Percentiles rank a stretch among this genome's conserved stretches.
phyloP scores from a whole-genome alignment of 2,329 filamentous ascomycete species.

The Fusarium mangiferae region DNA sequence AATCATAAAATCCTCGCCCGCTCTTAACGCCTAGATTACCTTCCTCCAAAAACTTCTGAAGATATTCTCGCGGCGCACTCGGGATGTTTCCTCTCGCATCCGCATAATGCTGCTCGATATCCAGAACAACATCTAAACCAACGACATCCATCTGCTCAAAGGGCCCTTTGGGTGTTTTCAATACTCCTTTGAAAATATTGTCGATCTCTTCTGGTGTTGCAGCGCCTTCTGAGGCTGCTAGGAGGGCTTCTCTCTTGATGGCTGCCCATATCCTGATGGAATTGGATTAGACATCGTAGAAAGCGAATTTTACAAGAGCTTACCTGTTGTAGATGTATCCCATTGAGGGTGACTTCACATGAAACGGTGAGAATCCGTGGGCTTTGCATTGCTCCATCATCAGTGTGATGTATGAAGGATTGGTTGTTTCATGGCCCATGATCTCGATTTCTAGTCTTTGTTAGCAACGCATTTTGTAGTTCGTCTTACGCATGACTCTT shows the following conservation, averaged over 20 bases:
- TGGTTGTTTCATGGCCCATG: constrained; percentile 46
- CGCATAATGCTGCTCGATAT: constrained; percentile 48
- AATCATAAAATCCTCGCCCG: constrained; percentile 45
- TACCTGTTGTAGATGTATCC: constrained; percentile 49
- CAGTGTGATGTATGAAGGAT: constrained; percentile 29
- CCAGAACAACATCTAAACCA: constrained; percentile 46
- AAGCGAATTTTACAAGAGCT: rapidly evolving
- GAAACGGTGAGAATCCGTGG: constrained; percentile 46
- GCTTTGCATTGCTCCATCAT: constrained; percentile 43
- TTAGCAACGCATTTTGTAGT: not conserved
- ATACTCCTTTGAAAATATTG: constrained; percentile 44
- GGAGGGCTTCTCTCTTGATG: constrained; percentile 47
- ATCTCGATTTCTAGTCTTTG: constrained; percentile 40
- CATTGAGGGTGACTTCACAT: constrained; percentile 46
- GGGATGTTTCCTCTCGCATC: constrained; percentile 41
- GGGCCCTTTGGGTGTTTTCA: constrained; percentile 46
- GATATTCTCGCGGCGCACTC: constrained; percentile 38
- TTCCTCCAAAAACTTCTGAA: constrained; percentile 35
- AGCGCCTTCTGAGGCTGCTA: constrained; percentile 45
- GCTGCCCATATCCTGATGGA: constrained; percentile 46
- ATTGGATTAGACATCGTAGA: not conserved
- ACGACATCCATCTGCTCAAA: constrained; percentile 49
- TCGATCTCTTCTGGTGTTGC: constrained; percentile 48
- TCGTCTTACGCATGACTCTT: not conserved
- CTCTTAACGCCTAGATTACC: constrained; percentile 46